A percentile compares a stretch with the other conserved stretches of the same genome.
phyloP scores from a whole-genome alignment of 108 stramenopile genomes.

The Seminavis robusta region DNA sequence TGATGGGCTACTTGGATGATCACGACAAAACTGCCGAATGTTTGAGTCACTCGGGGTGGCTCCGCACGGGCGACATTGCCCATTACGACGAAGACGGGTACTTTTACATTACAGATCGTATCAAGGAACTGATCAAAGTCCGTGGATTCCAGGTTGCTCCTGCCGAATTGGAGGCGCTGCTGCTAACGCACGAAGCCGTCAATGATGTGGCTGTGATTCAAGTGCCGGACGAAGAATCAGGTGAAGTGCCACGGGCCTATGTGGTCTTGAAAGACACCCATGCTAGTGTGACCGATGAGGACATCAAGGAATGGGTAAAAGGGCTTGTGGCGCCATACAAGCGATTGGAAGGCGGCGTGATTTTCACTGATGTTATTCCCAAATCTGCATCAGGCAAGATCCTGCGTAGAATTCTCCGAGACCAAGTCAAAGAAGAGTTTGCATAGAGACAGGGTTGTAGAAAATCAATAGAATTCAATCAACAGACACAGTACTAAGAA shows the following conservation, averaged over 20 bases:
- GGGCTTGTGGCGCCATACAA: slow-evolving; percentile 84
- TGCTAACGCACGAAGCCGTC: slow-evolving; percentile 73
- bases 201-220: slow-evolving; percentile 88
- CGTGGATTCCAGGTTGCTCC: slow-evolving; percentile 92
- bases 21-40: slow-evolving; percentile 78
- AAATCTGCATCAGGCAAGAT: slow-evolving; percentile 91
- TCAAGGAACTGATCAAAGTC: slow-evolving; percentile 95
- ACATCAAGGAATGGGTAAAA: slow-evolving; percentile 80
- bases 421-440: slow-evolving; percentile 46
- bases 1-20: slow-evolving; percentile 83
- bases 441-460: no score
- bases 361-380: slow-evolving; percentile 82
- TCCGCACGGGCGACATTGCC: slow-evolving; percentile 86
- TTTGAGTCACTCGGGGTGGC: slow-evolving; percentile 70
- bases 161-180: slow-evolving; percentile 91
- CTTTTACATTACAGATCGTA: slow-evolving; percentile 84
- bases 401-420: slow-evolving; percentile 73
- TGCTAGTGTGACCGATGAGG: slow-evolving; percentile 39
- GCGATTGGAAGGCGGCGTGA: slow-evolving; percentile 77
- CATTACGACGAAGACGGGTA: slow-evolving; percentile 86
- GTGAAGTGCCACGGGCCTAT: slow-evolving; percentile 90
- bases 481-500: no score
- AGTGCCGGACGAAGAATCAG: slow-evolving; percentile 66
- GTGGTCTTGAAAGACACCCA: slow-evolving; percentile 51
- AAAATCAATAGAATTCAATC: no score